Evolutionary conservation across 2,329 filamentous ascomycete genomes (phyloP).

Genomic region (Alternaria sp.): DNA sequence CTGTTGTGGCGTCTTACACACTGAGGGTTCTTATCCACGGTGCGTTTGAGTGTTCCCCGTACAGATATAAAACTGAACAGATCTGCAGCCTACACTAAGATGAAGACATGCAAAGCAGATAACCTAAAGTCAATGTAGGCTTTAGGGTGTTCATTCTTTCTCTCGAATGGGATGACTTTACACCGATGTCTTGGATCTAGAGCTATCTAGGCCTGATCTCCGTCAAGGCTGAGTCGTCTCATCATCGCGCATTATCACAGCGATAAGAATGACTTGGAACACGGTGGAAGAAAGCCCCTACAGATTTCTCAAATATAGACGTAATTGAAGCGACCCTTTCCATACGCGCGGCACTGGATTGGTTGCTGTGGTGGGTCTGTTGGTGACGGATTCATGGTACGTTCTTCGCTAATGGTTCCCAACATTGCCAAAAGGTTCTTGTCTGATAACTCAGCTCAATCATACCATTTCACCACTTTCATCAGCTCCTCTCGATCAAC

Average conservation of each 20-base stretch:
- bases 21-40: fast-evolving
- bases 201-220: fast-evolving
- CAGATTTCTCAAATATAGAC: fast-evolving
- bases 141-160: background rate
- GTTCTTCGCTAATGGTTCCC: background rate
- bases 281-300: fast-evolving
- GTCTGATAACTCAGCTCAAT: background rate
- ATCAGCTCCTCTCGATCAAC: background rate
- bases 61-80: background rate
- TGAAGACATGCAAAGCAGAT: background rate
- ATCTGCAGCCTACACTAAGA: background rate
- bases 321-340: background rate
- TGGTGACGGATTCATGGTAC: background rate
- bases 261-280: background rate
- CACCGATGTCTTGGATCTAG: background rate
- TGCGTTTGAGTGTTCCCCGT: background rate
- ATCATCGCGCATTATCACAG: background rate
- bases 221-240: background rate
- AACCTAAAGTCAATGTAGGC: background rate
- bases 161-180: background rate
- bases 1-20: background rate
- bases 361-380: background rate
- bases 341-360: background rate
- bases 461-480: background rate
- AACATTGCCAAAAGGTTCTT: background rate